These are phyloP conservation scores for Rosellinia necatrix DNA, from an alignment of 2,329 filamentous ascomycete species.

Conservation along the genomic window DNA sequence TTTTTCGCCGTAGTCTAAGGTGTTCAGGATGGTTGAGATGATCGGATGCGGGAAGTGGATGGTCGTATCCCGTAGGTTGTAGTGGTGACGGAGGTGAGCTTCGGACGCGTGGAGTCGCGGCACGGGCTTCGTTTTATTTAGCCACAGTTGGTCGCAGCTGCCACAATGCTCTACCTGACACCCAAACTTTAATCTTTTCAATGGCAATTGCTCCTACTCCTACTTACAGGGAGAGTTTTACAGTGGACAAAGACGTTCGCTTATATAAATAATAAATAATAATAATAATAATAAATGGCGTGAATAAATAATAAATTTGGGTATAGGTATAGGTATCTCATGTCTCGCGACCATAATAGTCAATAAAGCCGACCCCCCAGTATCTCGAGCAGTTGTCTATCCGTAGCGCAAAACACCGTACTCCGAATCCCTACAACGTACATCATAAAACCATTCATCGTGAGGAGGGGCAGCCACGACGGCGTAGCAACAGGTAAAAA, in stretches of 20 bases:
- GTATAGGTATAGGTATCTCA: conserved; percentile 21
- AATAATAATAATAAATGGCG: background rate
- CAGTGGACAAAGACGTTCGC: no score
- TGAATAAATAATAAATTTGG: conserved; percentile 10
- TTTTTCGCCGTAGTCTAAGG: background rate
- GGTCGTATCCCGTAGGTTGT: background rate
- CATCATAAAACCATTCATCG: conserved; percentile 2
- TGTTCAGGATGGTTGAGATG: background rate
- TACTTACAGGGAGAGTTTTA: no score
- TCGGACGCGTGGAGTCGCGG: conserved; percentile 26
- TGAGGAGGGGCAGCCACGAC: no score
- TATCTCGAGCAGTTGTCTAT: background rate
- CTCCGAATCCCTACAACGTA: conserved; percentile 12
- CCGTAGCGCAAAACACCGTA: conserved; percentile 17
- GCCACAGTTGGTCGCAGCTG: conserved; percentile 32
- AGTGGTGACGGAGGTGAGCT: conserved; percentile 5
- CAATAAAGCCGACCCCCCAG: conserved; percentile 6
- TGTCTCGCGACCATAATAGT: conserved; percentile 5
- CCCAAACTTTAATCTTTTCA: no score
- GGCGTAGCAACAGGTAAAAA: background rate
- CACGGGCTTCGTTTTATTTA: conserved; percentile 10
- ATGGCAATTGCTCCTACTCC: no score
- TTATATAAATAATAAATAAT: background rate
- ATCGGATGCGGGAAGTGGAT: background rate
- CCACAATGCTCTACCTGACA: background rate